Base-by-base conservation (phyloP, 1,284 basidiomycete species). In the Tilletiopsis washingtonensis region DNA sequence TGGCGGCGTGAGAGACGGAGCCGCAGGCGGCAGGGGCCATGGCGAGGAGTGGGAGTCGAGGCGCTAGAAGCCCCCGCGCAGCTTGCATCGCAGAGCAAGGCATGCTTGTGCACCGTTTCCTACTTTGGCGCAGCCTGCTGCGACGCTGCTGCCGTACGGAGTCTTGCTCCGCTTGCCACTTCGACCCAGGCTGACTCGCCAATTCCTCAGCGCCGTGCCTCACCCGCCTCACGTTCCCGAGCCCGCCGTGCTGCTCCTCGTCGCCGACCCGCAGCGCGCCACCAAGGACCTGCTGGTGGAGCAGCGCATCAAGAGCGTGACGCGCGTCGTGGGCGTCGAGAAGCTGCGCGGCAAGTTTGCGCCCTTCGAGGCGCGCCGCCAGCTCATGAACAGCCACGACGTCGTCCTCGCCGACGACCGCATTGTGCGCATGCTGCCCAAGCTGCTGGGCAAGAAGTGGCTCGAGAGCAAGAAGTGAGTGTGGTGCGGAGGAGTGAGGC, bases 331-430 rank as follows among this genome's bases (percentile, higher is more conserved):
- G 32, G 91, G 90, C 19, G 78, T 96, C 15, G 51, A 53, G 26
- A 74, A 74, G 60, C 52, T 74, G 34, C 70, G 71, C 49, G 72
- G 72, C 37, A 73, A 74, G 53, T 73, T 73, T 48, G 57, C 60
- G 17, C 67, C 88, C 12, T 97, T 82, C 68, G 93, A 97, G 73
- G 89, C 91, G 1, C 79, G 91, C 40, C 77, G 91, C 40, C 78
- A 86, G 71, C 75, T 98, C 29, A 76, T 93, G 62, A 84, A 85
- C 69, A 89, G 93, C 71, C 86, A 94, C 64, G 90, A 84, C 5
- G 69, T 97, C 56, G 98, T 97, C 76, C 78, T 98, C 29, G 90
- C 88, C 19, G 93, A 98, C 75, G 87, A 93, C 59, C 79, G 91
- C 34, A 81, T 98, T 34, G 78, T 94, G 21, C 84, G 86, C n/a